These are phyloP conservation scores for Ophiostoma perfectum DNA, from an alignment of 2,329 filamentous ascomycete genomes.

Conservation along the genomic window DNA sequence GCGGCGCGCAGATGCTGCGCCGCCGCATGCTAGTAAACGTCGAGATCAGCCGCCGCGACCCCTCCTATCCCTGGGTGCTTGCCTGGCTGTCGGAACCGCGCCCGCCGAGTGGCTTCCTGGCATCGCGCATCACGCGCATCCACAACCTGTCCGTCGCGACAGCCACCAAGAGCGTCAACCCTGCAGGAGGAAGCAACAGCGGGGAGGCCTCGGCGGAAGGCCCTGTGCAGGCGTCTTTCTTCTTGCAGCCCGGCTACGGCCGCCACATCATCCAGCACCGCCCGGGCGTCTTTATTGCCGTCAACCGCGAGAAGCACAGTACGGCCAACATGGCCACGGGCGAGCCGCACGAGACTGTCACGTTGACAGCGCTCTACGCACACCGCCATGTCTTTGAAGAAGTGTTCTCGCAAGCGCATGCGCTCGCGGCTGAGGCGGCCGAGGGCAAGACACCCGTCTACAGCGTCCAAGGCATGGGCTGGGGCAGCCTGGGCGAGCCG, in stretches of 20 bases:
- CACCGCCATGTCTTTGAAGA: slow-evolving; percentile 86
- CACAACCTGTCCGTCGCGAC: slow-evolving; percentile 56
- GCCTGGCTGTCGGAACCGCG: slow-evolving; percentile 89
- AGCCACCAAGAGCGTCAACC: slow-evolving; percentile 46
- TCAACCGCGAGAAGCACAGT: slow-evolving; percentile 78
- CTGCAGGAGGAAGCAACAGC: slow-evolving; percentile 38
- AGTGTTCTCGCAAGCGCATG: slow-evolving; percentile 81
- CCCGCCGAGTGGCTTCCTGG: slow-evolving; percentile 54
- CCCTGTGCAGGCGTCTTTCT: slow-evolving; percentile 71
- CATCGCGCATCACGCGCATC: slow-evolving; percentile 53
- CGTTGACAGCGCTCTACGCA: slow-evolving; percentile 83
- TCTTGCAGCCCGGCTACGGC: slow-evolving; percentile 85
- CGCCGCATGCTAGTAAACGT: slow-evolving; percentile 88
- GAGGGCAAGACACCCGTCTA: slow-evolving; percentile 94
- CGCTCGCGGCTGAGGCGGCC: slow-evolving; percentile 68
- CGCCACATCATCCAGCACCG: slow-evolving; percentile 81
- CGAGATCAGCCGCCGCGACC: slow-evolving; percentile 90
- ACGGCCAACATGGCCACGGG: slow-evolving; percentile 78
- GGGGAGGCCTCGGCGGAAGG: slow-evolving; percentile 57
- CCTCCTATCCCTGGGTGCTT: slow-evolving; percentile 89
- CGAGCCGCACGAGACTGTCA: slow-evolving; percentile 89
- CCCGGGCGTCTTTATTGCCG: slow-evolving; percentile 72
- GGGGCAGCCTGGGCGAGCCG: slow-evolving; percentile 77
- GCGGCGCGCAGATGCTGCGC: slow-evolving; percentile 67
- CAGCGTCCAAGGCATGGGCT: slow-evolving; percentile 75